Conservation (phyloP, 352 stramenopile species). For the Phytopythium boreale region DNA sequence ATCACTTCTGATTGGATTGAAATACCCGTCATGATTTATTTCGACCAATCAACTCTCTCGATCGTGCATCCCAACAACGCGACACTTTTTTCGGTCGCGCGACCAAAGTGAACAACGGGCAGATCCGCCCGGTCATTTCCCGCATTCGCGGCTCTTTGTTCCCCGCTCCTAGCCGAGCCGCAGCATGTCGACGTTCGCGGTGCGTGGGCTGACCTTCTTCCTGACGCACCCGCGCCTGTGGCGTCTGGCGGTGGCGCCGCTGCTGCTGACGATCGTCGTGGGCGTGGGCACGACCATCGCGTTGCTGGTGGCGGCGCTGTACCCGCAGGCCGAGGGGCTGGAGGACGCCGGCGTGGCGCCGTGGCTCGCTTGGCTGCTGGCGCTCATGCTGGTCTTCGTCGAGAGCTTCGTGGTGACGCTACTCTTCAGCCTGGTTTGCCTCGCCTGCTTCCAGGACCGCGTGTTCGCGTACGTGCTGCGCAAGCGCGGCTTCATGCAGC, state of each 20-base stretch:
- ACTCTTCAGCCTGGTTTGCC: constrained; percentile 56
- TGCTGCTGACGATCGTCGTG: constrained; percentile 56
- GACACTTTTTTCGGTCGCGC: background rate
- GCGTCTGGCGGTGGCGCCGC: constrained; percentile 45
- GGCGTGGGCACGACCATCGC: constrained; percentile 36
- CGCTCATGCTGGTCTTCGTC: constrained; percentile 54
- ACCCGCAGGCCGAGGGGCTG: constrained; percentile 43
- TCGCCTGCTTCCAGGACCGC: constrained; percentile 58
- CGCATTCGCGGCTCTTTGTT: too few relatives aligned
- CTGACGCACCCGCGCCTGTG: constrained; percentile 56
- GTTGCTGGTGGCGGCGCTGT: constrained; percentile 41
- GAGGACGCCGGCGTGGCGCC: constrained; percentile 29
- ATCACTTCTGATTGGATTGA: background rate
- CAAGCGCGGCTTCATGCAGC: constrained; percentile 37
- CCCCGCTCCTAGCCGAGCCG: too few relatives aligned
- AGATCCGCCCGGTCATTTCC: background rate
- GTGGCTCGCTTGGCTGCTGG: constrained; percentile 55
- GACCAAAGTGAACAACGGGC: background rate
- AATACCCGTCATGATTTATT: background rate
- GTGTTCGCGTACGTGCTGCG: constrained; percentile 63
- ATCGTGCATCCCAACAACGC: background rate
- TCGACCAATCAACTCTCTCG: background rate
- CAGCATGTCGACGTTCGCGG: constrained; percentile 51
- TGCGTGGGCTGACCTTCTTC: constrained; percentile 55
- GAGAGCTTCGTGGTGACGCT: constrained; percentile 74